These are phyloP conservation scores for Aphanomyces invadans DNA, from an alignment of 352 stramenopile genomes.

Conservation along the genomic window DNA sequence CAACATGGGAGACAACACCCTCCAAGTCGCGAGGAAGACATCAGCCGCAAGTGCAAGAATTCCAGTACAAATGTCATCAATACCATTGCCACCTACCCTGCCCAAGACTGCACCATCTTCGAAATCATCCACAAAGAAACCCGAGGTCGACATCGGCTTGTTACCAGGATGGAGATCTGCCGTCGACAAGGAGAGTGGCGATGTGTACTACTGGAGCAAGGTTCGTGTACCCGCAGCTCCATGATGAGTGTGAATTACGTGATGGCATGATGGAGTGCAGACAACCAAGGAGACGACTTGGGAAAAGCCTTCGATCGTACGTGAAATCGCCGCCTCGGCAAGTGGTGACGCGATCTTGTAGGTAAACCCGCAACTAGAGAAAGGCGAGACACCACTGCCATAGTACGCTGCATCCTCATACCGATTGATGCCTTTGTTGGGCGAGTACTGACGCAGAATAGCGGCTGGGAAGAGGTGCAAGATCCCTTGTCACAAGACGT, in stretches of 20 bases:
- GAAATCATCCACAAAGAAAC: neutral
- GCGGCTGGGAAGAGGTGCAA: slow-evolving; percentile 52
- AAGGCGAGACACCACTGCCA: slow-evolving; percentile 11
- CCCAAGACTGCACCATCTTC: neutral
- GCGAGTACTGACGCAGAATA: slow-evolving; percentile 29
- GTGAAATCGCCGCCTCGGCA: neutral
- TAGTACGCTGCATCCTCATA: slow-evolving; percentile 24
- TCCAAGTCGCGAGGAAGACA: slow-evolving; percentile 49
- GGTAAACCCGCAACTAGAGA: neutral
- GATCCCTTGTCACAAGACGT: slow-evolving; percentile 44
- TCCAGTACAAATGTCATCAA: slow-evolving; percentile 39
- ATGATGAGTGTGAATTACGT: slow-evolving; percentile 3
- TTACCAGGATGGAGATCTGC: slow-evolving; percentile 49
- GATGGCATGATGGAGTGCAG: slow-evolving; percentile 27
- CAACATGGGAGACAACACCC: slow-evolving; percentile 63
- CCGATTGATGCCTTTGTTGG: slow-evolving; percentile 6
- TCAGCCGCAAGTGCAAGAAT: slow-evolving; percentile 36
- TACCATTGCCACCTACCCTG: neutral
- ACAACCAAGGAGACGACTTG: slow-evolving; percentile 67
- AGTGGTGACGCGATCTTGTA: no score
- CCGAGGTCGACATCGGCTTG: slow-evolving; percentile 25
- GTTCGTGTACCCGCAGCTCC: slow-evolving; percentile 28
- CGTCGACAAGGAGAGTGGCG: slow-evolving; percentile 39
- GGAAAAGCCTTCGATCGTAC: slow-evolving; percentile 37
- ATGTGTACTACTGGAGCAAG: slow-evolving; percentile 79